These are phyloP conservation scores for Astrothelium macrocarpum DNA, from an alignment of 495 filamentous ascomycete species.

Conservation along the genomic window DNA sequence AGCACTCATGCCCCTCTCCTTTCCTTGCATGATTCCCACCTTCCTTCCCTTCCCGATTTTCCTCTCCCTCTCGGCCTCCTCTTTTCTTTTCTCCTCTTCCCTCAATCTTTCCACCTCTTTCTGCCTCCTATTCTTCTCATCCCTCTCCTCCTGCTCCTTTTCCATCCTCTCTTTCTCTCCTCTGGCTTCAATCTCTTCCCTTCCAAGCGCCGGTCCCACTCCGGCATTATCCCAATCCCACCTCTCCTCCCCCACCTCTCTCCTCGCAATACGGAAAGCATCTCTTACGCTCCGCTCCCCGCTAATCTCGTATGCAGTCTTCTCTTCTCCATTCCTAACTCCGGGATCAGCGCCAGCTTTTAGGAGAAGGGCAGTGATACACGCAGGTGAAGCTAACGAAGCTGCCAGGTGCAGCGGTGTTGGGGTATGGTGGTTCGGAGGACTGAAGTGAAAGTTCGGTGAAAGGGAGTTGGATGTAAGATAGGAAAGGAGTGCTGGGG, in stretches of 20 bases:
- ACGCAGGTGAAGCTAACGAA: slow-evolving; percentile 58
- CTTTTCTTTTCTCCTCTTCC: slow-evolving; percentile 31
- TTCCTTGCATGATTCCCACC: slow-evolving; percentile 24
- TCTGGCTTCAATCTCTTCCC: slow-evolving; percentile 56
- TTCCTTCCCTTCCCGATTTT: slow-evolving; percentile 52
- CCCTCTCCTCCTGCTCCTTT: slow-evolving; percentile 38
- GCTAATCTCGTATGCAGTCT: slow-evolving; percentile 74
- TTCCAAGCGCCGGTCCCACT: slow-evolving; percentile 60
- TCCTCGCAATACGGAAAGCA: slow-evolving; percentile 79
- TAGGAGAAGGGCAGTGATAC: slow-evolving; percentile 65
- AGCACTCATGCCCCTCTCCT: slow-evolving; percentile 36
- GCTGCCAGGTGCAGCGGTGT: slow-evolving; percentile 81
- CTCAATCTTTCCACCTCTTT: slow-evolving; percentile 31
- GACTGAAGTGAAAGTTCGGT: slow-evolving; percentile 62
- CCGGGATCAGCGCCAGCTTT: slow-evolving; percentile 71
- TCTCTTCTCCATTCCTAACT: slow-evolving; percentile 51
- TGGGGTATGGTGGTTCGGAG: slow-evolving; percentile 72
- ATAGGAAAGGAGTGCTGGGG: slow-evolving; percentile 79
- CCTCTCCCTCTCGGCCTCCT: slow-evolving; percentile 49
- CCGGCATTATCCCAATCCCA: slow-evolving; percentile 75
- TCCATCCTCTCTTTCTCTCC: slow-evolving; percentile 50
- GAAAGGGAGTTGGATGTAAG: slow-evolving; percentile 60
- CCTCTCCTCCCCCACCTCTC: slow-evolving; percentile 60
- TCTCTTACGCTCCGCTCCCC: slow-evolving; percentile 82
- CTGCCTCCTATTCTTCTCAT: slow-evolving; percentile 48